Percentiles rank a stretch among this genome's conserved stretches.
Evolutionary conservation across 2,329 filamentous ascomycete species (phyloP).

Genomic region (Aspergillus unguis): DNA sequence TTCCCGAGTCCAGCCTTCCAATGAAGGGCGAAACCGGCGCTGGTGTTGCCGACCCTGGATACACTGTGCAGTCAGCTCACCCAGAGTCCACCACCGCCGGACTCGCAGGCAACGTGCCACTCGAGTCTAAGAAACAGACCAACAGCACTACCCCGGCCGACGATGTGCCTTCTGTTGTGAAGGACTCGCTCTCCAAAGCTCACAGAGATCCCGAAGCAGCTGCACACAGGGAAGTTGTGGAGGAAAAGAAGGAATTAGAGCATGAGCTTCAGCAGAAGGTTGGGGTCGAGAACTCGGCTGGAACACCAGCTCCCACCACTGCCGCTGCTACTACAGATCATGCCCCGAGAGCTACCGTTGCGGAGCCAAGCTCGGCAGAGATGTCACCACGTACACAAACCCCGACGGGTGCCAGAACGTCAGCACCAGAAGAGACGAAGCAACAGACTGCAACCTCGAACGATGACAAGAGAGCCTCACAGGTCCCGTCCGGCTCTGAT

Average conservation of each 20-base stretch:
- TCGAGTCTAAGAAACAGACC: constrained; percentile 34
- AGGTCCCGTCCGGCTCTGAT: not conserved
- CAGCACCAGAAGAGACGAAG: constrained; percentile 17
- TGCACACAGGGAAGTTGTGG: constrained; percentile 63
- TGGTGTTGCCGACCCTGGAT: constrained; percentile 51
- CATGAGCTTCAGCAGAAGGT: constrained; percentile 63
- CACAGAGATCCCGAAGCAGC: constrained; percentile 68
- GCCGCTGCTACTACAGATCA: constrained; percentile 38
- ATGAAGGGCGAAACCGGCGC: constrained; percentile 51
- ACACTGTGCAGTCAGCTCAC: constrained; percentile 50
- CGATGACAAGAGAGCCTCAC: constrained; percentile 5
- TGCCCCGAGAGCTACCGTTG: constrained; percentile 31
- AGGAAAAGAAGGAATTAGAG: constrained; percentile 73
- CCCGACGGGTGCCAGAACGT: constrained; percentile 5
- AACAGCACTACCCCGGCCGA: constrained; percentile 21
- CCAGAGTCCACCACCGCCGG: constrained; percentile 47
- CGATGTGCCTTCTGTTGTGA: constrained; percentile 45
- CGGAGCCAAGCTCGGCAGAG: constrained; percentile 17
- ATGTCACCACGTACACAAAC: constrained; percentile 18
- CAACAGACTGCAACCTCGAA: constrained; percentile 10
- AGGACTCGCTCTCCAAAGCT: constrained; percentile 48
- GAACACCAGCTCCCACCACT: constrained; percentile 40
- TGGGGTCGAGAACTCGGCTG: constrained; percentile 33
- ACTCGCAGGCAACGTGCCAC: constrained; percentile 44
- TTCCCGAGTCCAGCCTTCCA: constrained; percentile 79